phyloP scores from a whole-genome alignment of 306 rosid genomes.

The Prunus mume region DNA sequence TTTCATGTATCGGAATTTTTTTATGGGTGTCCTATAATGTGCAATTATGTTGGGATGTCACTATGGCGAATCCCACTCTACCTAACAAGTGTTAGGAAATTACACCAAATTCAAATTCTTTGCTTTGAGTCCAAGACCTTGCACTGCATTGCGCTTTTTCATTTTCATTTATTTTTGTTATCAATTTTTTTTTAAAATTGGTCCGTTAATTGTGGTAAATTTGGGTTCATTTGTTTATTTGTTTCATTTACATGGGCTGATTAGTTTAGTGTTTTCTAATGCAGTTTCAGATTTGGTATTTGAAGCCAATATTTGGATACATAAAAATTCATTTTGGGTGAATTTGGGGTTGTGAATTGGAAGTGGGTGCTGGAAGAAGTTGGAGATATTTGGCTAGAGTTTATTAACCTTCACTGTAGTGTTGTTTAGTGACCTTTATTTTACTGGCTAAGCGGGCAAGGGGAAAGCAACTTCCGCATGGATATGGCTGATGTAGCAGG shows the following conservation, averaged over 20 bases:
- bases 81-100: conserved; percentile 38
- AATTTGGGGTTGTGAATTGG: conserved; percentile 29
- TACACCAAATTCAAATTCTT: conserved; percentile 36
- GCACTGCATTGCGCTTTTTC: conserved; percentile 35
- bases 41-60: conserved; percentile 53
- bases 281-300: conserved; percentile 36
- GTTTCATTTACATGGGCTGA: conserved; percentile 17
- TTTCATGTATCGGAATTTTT: conserved; percentile 37
- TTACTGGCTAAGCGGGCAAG: conserved; percentile 25
- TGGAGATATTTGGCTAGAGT: conserved; percentile 27
- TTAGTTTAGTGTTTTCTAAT: conserved; percentile 18
- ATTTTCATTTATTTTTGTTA: not conserved
- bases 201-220: conserved; percentile 18
- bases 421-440: conserved; percentile 35
- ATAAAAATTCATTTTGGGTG: conserved; percentile 12
- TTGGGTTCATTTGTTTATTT: conserved; percentile 22
- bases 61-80: conserved; percentile 44
- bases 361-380: conserved; percentile 25
- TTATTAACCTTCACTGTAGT: conserved; percentile 3
- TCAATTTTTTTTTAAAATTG: not conserved
- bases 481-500: conserved; percentile 79
- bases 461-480: conserved; percentile 30
- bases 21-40: conserved; percentile 20
- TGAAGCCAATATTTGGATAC: conserved; percentile 24
- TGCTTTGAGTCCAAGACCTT: conserved; percentile 64